A percentile compares a stretch with the other conserved stretches of the same genome.
Evolutionary conservation across 441 rosid species (phyloP).

Genomic region (Geranium incanum): DNA sequence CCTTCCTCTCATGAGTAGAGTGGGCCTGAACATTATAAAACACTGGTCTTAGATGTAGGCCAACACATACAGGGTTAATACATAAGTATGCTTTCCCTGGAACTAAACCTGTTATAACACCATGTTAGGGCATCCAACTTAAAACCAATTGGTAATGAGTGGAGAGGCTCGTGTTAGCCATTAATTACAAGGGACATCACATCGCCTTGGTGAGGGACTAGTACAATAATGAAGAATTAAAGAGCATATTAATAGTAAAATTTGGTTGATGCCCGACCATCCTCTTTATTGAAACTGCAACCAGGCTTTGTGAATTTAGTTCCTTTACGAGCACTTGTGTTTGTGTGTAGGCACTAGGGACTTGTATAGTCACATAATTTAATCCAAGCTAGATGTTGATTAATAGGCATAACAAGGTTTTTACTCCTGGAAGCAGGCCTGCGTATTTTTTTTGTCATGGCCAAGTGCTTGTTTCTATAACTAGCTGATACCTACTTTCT

Average conservation of each 20-base stretch:
- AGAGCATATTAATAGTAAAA: neutral
- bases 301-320: neutral
- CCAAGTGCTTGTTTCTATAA: neutral
- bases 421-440: neutral
- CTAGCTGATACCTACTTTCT: conserved; percentile 18
- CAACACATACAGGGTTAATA: neutral
- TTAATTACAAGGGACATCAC: neutral
- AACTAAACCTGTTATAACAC: neutral
- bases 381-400: neutral
- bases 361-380: neutral
- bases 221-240: neutral
- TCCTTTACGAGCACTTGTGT: neutral
- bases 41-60: neutral
- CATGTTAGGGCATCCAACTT: conserved; percentile 7
- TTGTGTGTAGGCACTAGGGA: neutral
- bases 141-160: neutral
- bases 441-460: neutral
- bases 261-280: neutral
- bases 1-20: conserved; percentile 1
- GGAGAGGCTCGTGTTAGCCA: neutral
- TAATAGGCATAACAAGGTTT: conserved; percentile 1
- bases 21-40: neutral
- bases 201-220: neutral
- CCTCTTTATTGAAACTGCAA: neutral
- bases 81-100: neutral